Base-by-base conservation (phyloP, 306 rosid species). In the Dalbergia oliveri region DNA sequence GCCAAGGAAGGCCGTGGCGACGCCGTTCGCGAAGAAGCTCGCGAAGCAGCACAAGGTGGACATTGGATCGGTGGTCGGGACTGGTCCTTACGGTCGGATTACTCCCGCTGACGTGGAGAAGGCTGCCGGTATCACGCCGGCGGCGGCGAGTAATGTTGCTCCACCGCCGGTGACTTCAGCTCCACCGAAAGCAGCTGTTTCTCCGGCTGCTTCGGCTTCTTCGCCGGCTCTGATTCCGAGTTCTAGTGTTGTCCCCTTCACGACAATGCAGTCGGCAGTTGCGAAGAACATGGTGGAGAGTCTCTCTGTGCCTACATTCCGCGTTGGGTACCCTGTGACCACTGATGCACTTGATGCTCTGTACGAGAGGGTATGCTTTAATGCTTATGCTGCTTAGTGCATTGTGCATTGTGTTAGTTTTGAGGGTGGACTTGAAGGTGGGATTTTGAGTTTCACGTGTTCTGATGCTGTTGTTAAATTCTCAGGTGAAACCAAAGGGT, bases 261-360 rank as follows among this genome's bases (percentile, higher is more conserved):
- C 97, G 3, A 88, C 97, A 8, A 94, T 94, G 98, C 98, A 94
- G 82, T 86, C 89, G 0, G 97, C 94, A 0, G 97, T 94, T 39
- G 84, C 97, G 1, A 94, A 92, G 88, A 94, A 94, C 64, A 94
- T 94, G 98, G 16, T 91, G 84, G 98, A 89, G 44, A 92, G 97
- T 80, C 97, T 94, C 64, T 84, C 91, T 4, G 97, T 94, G 73
- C 97, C 98, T 5, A 88, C 97, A 0, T 94, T 91, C 87, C 92
- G 92, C 35, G 97, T 94, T 54, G 94, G 97, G 11, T 91, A 91
- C 78, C 92, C 97, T 0, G 87, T 94, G 43, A 75, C 68, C 61
- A 91, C 92, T 4, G 93, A 91, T 59, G 94, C 97, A 31, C 87
- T 93, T 6, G 97, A 91, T 79, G 89, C 93, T 2, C 43, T 93